Conservation (phyloP, 2,329 filamentous ascomycete species). For the Botryotinia narcissicola region DNA sequence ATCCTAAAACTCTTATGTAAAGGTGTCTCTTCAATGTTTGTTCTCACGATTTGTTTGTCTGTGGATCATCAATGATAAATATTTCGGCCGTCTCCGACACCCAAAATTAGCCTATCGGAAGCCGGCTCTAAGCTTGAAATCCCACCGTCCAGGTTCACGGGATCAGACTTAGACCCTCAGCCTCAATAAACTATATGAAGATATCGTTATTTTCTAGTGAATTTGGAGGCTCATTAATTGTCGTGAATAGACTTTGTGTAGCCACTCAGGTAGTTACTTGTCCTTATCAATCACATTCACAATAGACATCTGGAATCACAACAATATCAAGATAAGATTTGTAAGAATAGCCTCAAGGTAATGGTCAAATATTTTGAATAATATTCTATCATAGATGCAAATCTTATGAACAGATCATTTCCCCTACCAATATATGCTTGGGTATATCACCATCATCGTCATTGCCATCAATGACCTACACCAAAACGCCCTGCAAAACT, state of each 20-base stretch:
- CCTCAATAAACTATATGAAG: neutral
- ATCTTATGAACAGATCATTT: neutral
- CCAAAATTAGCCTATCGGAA: neutral
- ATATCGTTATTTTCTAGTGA: neutral
- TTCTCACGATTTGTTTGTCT: constrained; percentile 1
- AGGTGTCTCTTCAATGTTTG: neutral
- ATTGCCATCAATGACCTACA: neutral
- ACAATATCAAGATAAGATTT: neutral
- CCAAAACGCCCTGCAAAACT: constrained; percentile 6
- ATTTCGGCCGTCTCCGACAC: constrained; percentile 5
- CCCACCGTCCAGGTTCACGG: neutral
- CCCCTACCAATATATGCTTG: constrained; percentile 2
- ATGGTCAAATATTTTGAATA: neutral
- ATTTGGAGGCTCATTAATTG: neutral
- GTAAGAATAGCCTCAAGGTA: neutral
- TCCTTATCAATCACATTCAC: neutral
- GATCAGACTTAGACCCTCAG: neutral
- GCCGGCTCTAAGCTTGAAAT: neutral
- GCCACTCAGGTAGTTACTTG: neutral
- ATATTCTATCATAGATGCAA: neutral
- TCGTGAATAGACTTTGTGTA: neutral
- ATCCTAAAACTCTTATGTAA: neutral
- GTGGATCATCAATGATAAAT: neutral
- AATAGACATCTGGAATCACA: neutral
- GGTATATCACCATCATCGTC: neutral